Evolutionary conservation across 2,329 filamentous ascomycete species (phyloP).

Genomic region (Talaromyces sp.): DNA sequence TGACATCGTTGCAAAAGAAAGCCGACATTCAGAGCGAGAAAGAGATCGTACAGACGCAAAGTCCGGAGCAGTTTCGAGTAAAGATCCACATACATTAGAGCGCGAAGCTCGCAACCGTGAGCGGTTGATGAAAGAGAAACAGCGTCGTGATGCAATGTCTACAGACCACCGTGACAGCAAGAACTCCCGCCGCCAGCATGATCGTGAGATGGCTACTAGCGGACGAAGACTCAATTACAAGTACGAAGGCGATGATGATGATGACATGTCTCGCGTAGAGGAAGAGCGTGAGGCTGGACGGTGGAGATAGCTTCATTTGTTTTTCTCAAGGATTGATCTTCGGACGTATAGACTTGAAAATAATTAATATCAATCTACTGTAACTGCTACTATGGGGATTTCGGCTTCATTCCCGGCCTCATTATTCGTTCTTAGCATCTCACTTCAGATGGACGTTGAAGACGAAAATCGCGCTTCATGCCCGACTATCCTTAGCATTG

Average conservation of each 20-base stretch:
- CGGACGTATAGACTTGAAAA: neutral
- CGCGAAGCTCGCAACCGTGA: conserved; percentile 63
- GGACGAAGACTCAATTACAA: conserved; percentile 44
- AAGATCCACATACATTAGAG: conserved; percentile 70
- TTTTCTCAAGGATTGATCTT: neutral
- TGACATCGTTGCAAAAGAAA: conserved; percentile 22
- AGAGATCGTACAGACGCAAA: conserved; percentile 1
- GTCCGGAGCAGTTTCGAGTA: conserved; percentile 29
- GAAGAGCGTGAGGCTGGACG: conserved; percentile 35
- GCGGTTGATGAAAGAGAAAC: conserved; percentile 59
- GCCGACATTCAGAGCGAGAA: neutral
- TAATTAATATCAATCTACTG: neutral
- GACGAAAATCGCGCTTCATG: no score
- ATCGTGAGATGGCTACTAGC: conserved; percentile 24
- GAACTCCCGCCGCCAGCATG: conserved; percentile 26
- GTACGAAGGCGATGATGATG: conserved; percentile 45
- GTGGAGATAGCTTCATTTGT: conserved; percentile 22
- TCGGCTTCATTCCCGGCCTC: no score
- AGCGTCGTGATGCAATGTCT: conserved; percentile 53
- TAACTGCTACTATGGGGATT: no score
- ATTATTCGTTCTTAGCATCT: no score
- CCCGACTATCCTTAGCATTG: no score
- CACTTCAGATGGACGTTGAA: no score
- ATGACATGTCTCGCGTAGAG: conserved; percentile 34
- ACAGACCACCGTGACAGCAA: conserved; percentile 28